Base-by-base conservation (phyloP, 495 filamentous ascomycete species). In the Parathielavia appendiculata region DNA sequence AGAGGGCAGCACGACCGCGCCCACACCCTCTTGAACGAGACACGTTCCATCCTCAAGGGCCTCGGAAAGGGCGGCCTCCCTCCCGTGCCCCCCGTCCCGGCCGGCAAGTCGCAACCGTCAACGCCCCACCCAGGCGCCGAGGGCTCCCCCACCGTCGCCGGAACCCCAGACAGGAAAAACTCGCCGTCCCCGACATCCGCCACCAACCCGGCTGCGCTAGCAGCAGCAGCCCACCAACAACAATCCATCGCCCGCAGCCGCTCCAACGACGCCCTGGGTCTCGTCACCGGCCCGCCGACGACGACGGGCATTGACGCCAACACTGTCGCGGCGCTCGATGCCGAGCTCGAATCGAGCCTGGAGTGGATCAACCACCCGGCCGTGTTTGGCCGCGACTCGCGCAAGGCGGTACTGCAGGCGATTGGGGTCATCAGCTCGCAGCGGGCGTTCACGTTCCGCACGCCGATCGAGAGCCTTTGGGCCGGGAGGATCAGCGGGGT, bases 301-400 rank as follows among this genome's bases (percentile, higher is more conserved):
- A 78, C 83, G 9, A 80, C 84, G 3, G 86, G 88, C 11, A 90
- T 97, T 54, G 92, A 96, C 65, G 66, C 78, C 6, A 73, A 79
- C 32, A 93, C 89, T 5, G 88, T 97, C 65, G 77, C 81, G 19
- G 95, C 95, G 5, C 83, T 99, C 16, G 93, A 97, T 66, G 83
- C 88, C 6, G 93, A 97, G 65, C 81, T 99, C 10, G 89, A 97
- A 67, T 79, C 89, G 11, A 86, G 87, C n/a, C 77, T 99, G n/a
- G 93, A 99, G 71, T 99, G 93, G 93, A 97, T 99, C 69, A 90
- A 87, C 64, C 95, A 99, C 67, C 95, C 93, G 7, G 92, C 92
- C 1, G 89, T 97, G 9, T 99, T 99, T 64, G 84, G 86, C 23
- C 84, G 93, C n/a, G 93, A 99, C 70, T 91, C 88, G 36, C 82